These are phyloP conservation scores for Fusarium austroafricanum DNA, from an alignment of 2,329 filamentous ascomycete species.

Conservation along the genomic window DNA sequence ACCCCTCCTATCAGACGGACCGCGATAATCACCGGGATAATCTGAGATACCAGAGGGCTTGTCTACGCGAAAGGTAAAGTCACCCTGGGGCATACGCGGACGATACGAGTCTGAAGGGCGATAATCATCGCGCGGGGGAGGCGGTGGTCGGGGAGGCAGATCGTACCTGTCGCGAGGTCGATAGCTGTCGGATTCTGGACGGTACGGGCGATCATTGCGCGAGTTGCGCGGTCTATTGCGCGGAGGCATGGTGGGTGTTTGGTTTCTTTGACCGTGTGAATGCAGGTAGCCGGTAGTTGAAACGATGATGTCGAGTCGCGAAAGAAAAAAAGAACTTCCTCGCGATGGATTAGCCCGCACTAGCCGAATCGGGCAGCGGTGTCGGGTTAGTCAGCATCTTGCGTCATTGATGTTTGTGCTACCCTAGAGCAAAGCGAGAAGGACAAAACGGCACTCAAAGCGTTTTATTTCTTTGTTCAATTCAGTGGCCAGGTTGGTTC, in stretches of 20 bases:
- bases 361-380: background rate
- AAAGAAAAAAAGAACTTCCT: conserved; percentile 35
- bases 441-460: accelerated
- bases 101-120: conserved; percentile 47
- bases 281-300: conserved; percentile 15
- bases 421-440: background rate
- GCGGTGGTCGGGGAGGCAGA: conserved; percentile 29
- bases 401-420: background rate
- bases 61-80: conserved; percentile 68
- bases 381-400: conserved; percentile 14
- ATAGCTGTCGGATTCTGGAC: conserved; percentile 47
- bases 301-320: conserved; percentile 27
- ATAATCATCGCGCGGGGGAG: conserved; percentile 35
- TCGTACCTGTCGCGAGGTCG: conserved; percentile 45
- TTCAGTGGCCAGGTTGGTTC: background rate
- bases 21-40: conserved; percentile 36
- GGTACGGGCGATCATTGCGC: conserved; percentile 35
- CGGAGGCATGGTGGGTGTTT: conserved; percentile 18
- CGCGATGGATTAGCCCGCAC: conserved; percentile 22
- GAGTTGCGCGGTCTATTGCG: conserved; percentile 31
- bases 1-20: conserved; percentile 35
- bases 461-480: background rate
- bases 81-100: conserved; percentile 55
- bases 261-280: background rate
- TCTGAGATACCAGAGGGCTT: conserved; percentile 62